Base-by-base conservation (phyloP, 768 basidiomycete species). In the Amanita rubescens region DNA sequence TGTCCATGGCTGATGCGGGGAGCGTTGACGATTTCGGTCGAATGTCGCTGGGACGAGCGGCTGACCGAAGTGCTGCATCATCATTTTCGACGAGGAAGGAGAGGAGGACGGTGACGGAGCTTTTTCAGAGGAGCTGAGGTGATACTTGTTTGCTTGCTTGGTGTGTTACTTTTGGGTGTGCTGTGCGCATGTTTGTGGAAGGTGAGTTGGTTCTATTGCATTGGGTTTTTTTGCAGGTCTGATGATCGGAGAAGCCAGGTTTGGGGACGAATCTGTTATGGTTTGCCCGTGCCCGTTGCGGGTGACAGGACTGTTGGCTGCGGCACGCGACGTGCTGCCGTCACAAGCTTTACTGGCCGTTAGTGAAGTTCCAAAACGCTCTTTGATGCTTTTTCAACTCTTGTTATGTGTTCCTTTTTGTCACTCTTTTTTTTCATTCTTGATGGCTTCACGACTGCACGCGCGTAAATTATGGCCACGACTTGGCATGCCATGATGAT, bases 71-170 rank as follows among this genome's bases (percentile, higher is more conserved):
- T 37, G 64, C 69, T 12, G 69, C 70, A 3, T 60, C 66, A 14
- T 65, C 71, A 41, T 57, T 63, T 53, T 57, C 55, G 11, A 57
- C 53, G 53, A 68, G 61, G 56, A 67, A 67, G 59, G 72, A 75
- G 58, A 63, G 73, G 55, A 66, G 72, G 60, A 75, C 72, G 1
- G 71, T 77, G 32, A 74, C 74, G 25, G 76, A 77, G 57, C 71
- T 77, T 60, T 75, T 72, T 72, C 70, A 71, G 11, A 55, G 53
- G 44, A 57, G 63, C 19, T 62, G 57, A 58, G 52, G 35, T 9
- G 30, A n/a, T n/a, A n/a, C n/a, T n/a, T n/a, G n/a, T n/a, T n/a
- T n/a, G n/a, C n/a, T n/a, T n/a, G n/a, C n/a, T n/a, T n/a, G n/a
- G n/a, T n/a, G n/a, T n/a, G n/a, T n/a, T 48, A 14, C 46, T 49